Base-by-base conservation (phyloP, 2,329 filamentous ascomycete species). In the Cladophialophora chaetospira region DNA sequence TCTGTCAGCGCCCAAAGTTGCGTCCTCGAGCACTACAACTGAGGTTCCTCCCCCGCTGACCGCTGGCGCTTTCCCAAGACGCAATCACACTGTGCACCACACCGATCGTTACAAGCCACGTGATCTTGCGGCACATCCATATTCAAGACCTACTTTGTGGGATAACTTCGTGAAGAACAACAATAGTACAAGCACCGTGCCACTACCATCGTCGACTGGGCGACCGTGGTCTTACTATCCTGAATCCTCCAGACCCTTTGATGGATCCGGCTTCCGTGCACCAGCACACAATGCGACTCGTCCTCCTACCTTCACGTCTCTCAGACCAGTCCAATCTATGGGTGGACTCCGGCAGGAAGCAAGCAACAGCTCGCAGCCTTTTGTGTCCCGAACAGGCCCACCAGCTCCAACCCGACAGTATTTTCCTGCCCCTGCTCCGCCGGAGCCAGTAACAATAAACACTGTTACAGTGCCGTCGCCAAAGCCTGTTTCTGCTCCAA, bases 41-140 rank as follows among this genome's bases (percentile, higher is more conserved):
- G 19, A 38, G 42, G n/a, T n/a, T n/a, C 42, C 19, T 4, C n/a
- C 33, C 29, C 29, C 38, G 35, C 33, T 26, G 15, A 23, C 23
- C 40, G 25, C 58, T 33, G 43, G 3, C 11, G 11, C 26, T 4
- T 51, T 58, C 23, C 55, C 58, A 2, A 46, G 57, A 19, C 55
- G 58, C 13, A 55, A 46, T 26, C 55, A 36, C 3, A 61, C 58
- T n/a, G 54, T 61, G 35, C 50, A 61, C 42, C 46, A 55, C 29
- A 55, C 55, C 15, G 58, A 61, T 43, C 54, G 55, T 33, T 57
- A 55, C 52, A 51, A 45, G n/a, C 53, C 58, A 10, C 50, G 33
- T 28, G 38, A 52, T 50, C n/a, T n/a, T n/a, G 17, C 21, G 13
- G 19, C 23, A 23, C 42, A 28, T 9, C 21, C 25, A 6, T 45